A percentile compares a stretch with the other conserved stretches of the same genome.
These are phyloP conservation scores for Brasenia schreberi DNA, from an alignment of 164 flowering plant genomes.

Conservation along the genomic window DNA sequence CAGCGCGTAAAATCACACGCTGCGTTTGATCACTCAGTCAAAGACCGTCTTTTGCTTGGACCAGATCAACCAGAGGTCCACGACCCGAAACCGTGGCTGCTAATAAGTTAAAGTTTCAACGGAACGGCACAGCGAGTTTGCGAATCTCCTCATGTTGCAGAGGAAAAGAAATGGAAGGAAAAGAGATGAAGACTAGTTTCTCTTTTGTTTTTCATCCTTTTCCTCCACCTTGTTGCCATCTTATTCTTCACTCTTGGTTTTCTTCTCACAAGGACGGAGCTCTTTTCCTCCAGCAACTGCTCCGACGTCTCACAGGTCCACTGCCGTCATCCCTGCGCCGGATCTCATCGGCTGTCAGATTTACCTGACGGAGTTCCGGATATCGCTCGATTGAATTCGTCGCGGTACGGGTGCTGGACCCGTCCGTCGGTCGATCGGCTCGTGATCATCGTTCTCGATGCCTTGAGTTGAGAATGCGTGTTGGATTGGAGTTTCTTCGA, in stretches of 20 bases:
- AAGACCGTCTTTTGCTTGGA: no score
- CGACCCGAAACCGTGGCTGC: no score
- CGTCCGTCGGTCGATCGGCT: slow-evolving; percentile 63
- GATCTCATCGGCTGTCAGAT: not conserved
- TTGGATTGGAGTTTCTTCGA: not conserved
- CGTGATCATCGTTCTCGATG: slow-evolving; percentile 78
- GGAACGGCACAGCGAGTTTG: no score
- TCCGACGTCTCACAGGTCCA: slow-evolving; percentile 56
- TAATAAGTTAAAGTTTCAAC: no score
- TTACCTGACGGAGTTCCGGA: not conserved
- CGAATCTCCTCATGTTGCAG: not conserved
- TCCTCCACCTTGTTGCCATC: slow-evolving; percentile 52
- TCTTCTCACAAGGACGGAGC: slow-evolving; percentile 88
- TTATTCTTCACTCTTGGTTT: slow-evolving; percentile 74
- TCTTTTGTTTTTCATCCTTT: slow-evolving; percentile 24
- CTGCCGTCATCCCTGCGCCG: slow-evolving; percentile 17
- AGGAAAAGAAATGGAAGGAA: slow-evolving; percentile 6
- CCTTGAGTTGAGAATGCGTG: slow-evolving; percentile 38
- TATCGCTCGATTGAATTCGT: not conserved
- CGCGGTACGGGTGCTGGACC: slow-evolving; percentile 47
- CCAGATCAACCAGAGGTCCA: no score
- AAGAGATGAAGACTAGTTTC: slow-evolving; percentile 18
- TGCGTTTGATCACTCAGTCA: no score
- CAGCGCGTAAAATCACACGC: no score
- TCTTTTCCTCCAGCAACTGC: slow-evolving; percentile 58